Base-by-base conservation (phyloP, 2,329 filamentous ascomycete genomes). In the Fusarium musae region DNA sequence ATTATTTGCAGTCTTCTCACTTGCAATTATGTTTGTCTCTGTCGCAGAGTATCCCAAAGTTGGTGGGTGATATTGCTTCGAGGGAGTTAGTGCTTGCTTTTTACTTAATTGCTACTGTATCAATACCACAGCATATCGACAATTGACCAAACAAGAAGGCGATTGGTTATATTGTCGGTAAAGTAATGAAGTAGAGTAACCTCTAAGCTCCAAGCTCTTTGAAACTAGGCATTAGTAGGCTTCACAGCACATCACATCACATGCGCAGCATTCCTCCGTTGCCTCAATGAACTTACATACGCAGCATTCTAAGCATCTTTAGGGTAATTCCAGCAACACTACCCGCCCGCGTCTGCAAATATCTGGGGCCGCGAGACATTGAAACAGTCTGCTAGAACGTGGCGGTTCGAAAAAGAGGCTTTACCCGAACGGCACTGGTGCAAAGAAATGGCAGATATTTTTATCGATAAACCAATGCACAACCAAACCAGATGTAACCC, bases 381-480 rank as follows among this genome's bases (percentile, higher is more conserved):
- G 40, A 37, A 58, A 44, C 47, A 43, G 56, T 56, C 36, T 63
- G 52, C 66, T 28, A 59, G 59, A 74, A 62, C 63, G 63, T 72
- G 66, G 63, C 69, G 44, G 47, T 53, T 40, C 50, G 57, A 50
- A 56, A 42, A 37, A 9, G 32, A 62, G 67, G 71, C 63, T 68
- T 73, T 67, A 62, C 71, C 44, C 37, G 19, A 69, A 64, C 50
- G 26, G 60, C 60, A 43, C 65, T 73, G 71, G 73, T 75, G 73
- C 69, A 67, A 71, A 34, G 30, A 34, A 50, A 62, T 64, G 59
- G 67, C 21, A 61, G 71, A 73, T 78, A 78, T 76, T 76, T 75
- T 75, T 78, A 77, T 77, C 73, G 62, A 72, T 66, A 69, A 57
- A 28, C 30, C 43, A 52, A 63, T 68, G 56, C 63, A 54, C 50